These are phyloP conservation scores for Yarrowia galli DNA, from an alignment of 1,139 yeast genomes.

Conservation along the genomic window DNA sequence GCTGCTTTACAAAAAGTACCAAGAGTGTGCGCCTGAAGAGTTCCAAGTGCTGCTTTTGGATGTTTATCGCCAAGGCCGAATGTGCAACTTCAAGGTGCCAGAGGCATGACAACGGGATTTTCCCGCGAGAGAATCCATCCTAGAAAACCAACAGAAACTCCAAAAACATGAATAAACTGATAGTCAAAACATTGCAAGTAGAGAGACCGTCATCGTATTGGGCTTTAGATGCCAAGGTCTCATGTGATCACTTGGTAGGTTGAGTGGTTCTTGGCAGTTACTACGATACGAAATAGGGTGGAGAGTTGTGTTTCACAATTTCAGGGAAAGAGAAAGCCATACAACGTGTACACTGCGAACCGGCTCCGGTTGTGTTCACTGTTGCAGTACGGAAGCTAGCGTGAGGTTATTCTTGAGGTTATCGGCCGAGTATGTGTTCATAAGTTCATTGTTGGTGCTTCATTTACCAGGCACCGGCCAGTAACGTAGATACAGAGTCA, in stretches of 20 bases:
- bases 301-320: neutral
- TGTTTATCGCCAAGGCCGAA: conserved; percentile 36
- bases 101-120: conserved; percentile 3
- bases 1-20: conserved; percentile 72
- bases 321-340: neutral
- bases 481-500: neutral
- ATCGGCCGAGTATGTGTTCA: neutral
- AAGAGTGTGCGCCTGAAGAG: conserved; percentile 62
- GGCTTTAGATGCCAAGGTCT: neutral
- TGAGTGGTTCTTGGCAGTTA: conserved; percentile 3
- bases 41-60: conserved; percentile 36
- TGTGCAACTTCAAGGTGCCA: conserved; percentile 37
- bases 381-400: neutral
- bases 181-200: conserved; percentile 21
- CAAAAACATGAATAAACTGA: conserved; percentile 36
- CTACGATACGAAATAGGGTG: neutral
- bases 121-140: neutral
- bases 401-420: neutral
- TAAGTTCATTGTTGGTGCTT: no score
- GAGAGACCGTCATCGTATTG: neutral
- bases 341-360: neutral
- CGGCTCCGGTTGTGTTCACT: neutral
- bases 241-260: conserved; percentile 6
- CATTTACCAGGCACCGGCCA: no score
- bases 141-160: conserved; percentile 29